These are phyloP conservation scores for Mycena filopes DNA, from an alignment of 768 basidiomycete species.

Conservation along the genomic window DNA sequence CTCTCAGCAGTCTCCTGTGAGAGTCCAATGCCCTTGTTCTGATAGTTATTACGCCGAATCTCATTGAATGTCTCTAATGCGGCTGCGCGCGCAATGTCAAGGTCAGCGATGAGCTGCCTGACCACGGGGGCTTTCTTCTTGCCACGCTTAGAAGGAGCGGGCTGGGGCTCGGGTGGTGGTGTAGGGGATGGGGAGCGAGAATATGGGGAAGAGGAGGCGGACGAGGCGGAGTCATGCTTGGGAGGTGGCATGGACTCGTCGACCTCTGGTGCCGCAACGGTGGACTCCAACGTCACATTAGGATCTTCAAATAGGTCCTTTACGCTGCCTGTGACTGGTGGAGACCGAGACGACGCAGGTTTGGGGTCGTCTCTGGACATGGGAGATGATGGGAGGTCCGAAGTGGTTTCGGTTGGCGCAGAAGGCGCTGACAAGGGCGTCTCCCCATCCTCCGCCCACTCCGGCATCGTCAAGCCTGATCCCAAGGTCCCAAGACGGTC, in stretches of 20 bases:
- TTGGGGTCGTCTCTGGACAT: conserved; percentile 21
- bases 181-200: conserved; percentile 52
- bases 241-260: conserved; percentile 25
- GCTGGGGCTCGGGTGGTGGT: conserved; percentile 46
- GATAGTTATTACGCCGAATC: conserved; percentile 85
- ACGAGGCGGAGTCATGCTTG: conserved; percentile 43
- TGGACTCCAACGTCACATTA: conserved; percentile 1
- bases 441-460: conserved; percentile 14
- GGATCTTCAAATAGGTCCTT: conserved; percentile 25
- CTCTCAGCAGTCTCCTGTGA: conserved; percentile 91
- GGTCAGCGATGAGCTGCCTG: conserved; percentile 81
- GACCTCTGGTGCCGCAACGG: not conserved
- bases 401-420: conserved; percentile 26
- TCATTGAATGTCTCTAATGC: conserved; percentile 80
- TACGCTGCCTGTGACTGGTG: conserved; percentile 40
- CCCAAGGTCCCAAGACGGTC: conserved; percentile 11
- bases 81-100: conserved; percentile 79
- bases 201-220: conserved; percentile 45
- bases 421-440: conserved; percentile 12
- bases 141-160: conserved; percentile 36
- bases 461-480: conserved; percentile 6
- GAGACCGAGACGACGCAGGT: conserved; percentile 39
- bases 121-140: conserved; percentile 50
- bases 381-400: conserved; percentile 29
- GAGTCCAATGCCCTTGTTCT: conserved; percentile 86